These are phyloP conservation scores for Tranzscheliella williamsii DNA, from an alignment of 1,284 basidiomycete genomes.

Conservation along the genomic window DNA sequence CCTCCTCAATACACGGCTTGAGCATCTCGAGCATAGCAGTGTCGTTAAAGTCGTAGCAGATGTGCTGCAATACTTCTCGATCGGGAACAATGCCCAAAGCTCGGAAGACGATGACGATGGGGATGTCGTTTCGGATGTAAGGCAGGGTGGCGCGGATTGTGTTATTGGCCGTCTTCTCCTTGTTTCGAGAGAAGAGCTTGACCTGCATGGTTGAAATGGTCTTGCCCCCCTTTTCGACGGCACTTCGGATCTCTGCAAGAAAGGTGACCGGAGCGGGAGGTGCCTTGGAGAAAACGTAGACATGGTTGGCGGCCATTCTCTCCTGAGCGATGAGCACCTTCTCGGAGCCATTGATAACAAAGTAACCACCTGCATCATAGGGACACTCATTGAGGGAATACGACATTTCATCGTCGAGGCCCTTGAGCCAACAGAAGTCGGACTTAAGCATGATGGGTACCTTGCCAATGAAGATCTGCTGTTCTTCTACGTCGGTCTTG, in stretches of 20 bases:
- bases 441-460: conserved; percentile 98
- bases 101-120: conserved; percentile 98
- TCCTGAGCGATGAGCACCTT: conserved; percentile 99
- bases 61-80: conserved; percentile 94
- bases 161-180: conserved; percentile 79
- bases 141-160: conserved; percentile 97
- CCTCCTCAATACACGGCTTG: conserved; percentile 97
- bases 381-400: conserved; percentile 96
- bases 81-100: conserved; percentile 97
- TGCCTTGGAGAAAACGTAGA: conserved; percentile 98
- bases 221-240: conserved; percentile 97
- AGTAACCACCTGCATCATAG: conserved; percentile 92
- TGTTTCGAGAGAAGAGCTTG: conserved; percentile 89
- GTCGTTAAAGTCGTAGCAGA: conserved; percentile 97
- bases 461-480: conserved; percentile 95
- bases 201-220: conserved; percentile 98
- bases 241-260: conserved; percentile 94
- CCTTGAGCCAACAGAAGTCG: conserved; percentile 88
- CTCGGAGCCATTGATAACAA: conserved; percentile 99
- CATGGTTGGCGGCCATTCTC: conserved; percentile 98
- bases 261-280: conserved; percentile 95
- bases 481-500: conserved; percentile 68
- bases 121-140: conserved; percentile 97
- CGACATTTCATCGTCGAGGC: conserved; percentile 76
- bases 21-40: conserved; percentile 96